A percentile compares a stretch with the other conserved stretches of the same genome.
These are phyloP conservation scores for Eutrema salsugineum DNA, from an alignment of 441 rosid species.

Conservation along the genomic window DNA sequence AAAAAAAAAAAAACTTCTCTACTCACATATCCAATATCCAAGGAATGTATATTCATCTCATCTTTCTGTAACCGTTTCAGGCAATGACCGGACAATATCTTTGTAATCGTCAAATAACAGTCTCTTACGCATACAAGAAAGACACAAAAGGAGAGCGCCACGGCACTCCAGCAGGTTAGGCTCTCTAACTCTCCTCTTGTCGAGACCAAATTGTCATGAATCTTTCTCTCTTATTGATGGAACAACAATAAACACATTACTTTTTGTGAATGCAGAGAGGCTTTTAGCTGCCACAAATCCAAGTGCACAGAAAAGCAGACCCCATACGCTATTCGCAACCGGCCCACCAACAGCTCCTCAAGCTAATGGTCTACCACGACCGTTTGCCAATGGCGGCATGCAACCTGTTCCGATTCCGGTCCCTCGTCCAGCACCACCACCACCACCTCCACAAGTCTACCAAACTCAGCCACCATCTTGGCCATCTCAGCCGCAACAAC, in stretches of 20 bases:
- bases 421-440: conserved; percentile 77
- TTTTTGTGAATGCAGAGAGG: conserved; percentile 58
- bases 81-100: conserved; percentile 97
- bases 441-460: conserved; percentile 77
- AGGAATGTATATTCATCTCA: background rate
- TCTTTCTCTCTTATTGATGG: background rate
- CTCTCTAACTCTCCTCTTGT: conserved; percentile 6
- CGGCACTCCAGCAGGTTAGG: conserved; percentile 94
- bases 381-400: conserved; percentile 56
- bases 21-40: background rate
- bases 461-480: conserved; percentile 66
- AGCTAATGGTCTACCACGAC: conserved; percentile 66
- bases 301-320: conserved; percentile 75
- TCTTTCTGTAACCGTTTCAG: conserved; percentile 34
- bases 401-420: conserved; percentile 48
- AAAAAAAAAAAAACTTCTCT: background rate
- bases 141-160: conserved; percentile 99
- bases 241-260: background rate
- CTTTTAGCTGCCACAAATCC: conserved; percentile 97
- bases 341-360: conserved; percentile 81
- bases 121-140: conserved; percentile 95
- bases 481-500: conserved; percentile 61
- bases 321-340: conserved; percentile 87
- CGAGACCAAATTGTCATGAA: background rate
- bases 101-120: conserved; percentile 94